phyloP scores from a whole-genome alignment of 2,329 filamentous ascomycete species.

The Colletotrichum melonis region DNA sequence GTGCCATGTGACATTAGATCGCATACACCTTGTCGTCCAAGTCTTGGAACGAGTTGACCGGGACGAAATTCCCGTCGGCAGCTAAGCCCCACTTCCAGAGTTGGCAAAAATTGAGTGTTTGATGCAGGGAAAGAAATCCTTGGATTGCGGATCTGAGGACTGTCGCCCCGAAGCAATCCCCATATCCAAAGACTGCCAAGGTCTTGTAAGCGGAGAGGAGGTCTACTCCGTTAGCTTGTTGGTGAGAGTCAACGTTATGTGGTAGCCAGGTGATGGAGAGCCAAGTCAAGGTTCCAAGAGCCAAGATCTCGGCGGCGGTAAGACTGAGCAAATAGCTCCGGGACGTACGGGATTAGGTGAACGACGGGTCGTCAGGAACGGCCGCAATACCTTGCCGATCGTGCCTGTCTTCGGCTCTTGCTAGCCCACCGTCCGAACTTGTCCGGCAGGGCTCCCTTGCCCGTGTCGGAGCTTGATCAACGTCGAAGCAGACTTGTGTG shows the following conservation, averaged over 20 bases:
- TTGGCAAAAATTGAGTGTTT: not conserved
- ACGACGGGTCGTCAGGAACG: not conserved
- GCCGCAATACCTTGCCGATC: conserved; percentile 11
- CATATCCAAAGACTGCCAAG: conserved; percentile 24
- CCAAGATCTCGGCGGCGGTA: conserved; percentile 23
- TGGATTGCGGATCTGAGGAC: not conserved
- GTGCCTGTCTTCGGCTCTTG: conserved; percentile 21
- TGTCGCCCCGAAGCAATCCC: not conserved
- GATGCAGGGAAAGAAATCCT: not conserved
- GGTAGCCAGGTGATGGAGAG: conserved; percentile 8
- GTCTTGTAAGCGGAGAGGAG: conserved; percentile 16
- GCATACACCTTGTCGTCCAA: not conserved
- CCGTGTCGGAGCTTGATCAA: conserved; percentile 9
- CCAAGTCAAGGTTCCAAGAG: conserved; percentile 13
- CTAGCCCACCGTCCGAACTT: conserved; percentile 17
- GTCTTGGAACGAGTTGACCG: not conserved
- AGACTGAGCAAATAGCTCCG: not conserved
- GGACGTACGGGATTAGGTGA: not conserved
- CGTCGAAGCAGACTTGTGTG: not conserved
- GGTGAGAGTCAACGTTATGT: not conserved
- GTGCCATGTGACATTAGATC: not conserved
- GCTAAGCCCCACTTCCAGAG: not conserved
- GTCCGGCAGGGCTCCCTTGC: conserved; percentile 18
- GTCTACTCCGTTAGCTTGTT: not conserved
- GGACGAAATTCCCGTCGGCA: conserved; percentile 1